Evolutionary conservation across 192 early-diverging fungal genomes (phyloP).

Genomic region (Funneliformis mosseae): DNA sequence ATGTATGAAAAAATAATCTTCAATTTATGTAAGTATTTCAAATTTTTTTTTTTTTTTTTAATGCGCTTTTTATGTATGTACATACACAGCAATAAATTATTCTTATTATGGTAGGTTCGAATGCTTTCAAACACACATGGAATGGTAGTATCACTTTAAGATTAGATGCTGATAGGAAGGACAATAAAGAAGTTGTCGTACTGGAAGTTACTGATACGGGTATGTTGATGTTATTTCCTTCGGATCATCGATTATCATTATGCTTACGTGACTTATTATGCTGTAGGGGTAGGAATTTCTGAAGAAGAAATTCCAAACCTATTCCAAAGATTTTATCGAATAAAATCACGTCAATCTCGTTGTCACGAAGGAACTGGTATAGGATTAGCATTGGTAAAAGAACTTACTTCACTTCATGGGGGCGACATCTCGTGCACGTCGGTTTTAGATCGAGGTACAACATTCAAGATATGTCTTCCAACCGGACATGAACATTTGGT

Average conservation of each 20-base stretch:
- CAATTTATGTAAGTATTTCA: constrained; percentile 45
- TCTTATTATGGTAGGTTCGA: constrained; percentile 26
- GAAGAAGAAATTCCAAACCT: constrained; percentile 46
- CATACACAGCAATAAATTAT: neutral
- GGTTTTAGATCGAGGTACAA: constrained; percentile 47
- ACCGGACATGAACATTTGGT: constrained; percentile 49
- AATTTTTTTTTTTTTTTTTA: neutral
- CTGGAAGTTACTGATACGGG: constrained; percentile 41
- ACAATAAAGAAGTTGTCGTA: constrained; percentile 40
- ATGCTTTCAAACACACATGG: constrained; percentile 54
- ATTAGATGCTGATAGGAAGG: constrained; percentile 45
- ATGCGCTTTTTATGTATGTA: neutral
- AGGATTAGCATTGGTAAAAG: constrained; percentile 56
- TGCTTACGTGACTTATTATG: neutral
- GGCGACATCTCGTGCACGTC: constrained; percentile 48
- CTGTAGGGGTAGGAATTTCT: constrained; percentile 54
- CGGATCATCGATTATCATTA: neutral
- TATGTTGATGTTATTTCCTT: neutral
- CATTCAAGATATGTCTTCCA: constrained; percentile 52
- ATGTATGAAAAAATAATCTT: constrained; percentile 68
- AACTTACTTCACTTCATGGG: constrained; percentile 56
- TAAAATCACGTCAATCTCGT: constrained; percentile 53
- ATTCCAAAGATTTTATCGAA: constrained; percentile 62
- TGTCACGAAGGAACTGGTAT: constrained; percentile 64
- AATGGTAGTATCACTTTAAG: constrained; percentile 50